Conservation (phyloP, 2,329 filamentous ascomycete genomes). For the Tolypocladium amazonense region DNA sequence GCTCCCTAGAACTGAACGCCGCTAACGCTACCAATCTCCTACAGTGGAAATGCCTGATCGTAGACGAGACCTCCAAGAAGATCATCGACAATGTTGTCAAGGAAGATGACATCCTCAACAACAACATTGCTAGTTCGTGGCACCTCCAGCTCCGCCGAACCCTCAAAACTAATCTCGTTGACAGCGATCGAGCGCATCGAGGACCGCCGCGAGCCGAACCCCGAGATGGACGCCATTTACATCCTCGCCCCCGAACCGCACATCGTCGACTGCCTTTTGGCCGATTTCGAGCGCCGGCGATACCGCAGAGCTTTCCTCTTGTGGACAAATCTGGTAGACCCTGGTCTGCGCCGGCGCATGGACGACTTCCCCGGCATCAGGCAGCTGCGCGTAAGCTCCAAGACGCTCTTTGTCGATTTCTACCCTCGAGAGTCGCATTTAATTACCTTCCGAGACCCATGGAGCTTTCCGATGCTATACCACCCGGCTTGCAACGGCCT, state of each 20-base stretch:
- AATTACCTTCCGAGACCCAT: constrained; percentile 85
- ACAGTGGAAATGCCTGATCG: constrained; percentile 93
- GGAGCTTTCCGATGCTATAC: constrained; percentile 88
- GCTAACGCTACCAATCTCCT: not conserved
- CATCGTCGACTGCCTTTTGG: constrained; percentile 87
- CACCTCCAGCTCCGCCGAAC: constrained; percentile 3
- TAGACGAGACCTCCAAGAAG: constrained; percentile 75
- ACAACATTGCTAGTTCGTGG: constrained; percentile 82
- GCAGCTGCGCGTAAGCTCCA: constrained; percentile 68
- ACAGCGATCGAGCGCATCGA: constrained; percentile 92
- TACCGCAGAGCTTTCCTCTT: constrained; percentile 74
- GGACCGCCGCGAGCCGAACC: constrained; percentile 69
- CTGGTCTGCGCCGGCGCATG: constrained; percentile 59
- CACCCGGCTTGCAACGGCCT: constrained; percentile 83
- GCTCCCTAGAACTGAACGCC: not conserved
- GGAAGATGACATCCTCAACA: constrained; percentile 93
- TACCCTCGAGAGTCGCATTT: constrained; percentile 86
- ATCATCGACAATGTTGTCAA: constrained; percentile 85
- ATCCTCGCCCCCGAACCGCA: constrained; percentile 76
- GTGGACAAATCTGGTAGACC: constrained; percentile 71
- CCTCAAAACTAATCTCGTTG: constrained; percentile 8
- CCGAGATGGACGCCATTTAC: constrained; percentile 91
- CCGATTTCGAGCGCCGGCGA: constrained; percentile 76
- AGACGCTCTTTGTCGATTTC: constrained; percentile 78
- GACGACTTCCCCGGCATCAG: constrained; percentile 59